These are phyloP conservation scores for Physaria fendleri DNA, from an alignment of 345 rosid species.

Conservation along the genomic window DNA sequence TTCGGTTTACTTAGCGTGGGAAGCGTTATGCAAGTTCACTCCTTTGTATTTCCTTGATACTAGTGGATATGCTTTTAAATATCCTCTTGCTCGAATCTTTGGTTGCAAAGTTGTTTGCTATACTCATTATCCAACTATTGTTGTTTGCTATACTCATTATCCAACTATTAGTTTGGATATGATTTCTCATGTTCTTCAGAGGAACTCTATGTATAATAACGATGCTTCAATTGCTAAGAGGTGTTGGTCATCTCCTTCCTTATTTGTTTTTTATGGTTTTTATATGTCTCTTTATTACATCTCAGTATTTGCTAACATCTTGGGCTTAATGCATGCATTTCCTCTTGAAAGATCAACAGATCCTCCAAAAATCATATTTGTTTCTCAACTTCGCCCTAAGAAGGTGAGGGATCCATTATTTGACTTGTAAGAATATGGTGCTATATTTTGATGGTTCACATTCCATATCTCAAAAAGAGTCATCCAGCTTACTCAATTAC, in stretches of 20 bases:
- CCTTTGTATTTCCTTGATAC: conserved; percentile 74
- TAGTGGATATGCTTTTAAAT: conserved; percentile 87
- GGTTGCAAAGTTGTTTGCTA: conserved; percentile 94
- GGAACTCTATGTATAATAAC: conserved; percentile 78
- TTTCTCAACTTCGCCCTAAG: no score
- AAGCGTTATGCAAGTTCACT: conserved; percentile 73
- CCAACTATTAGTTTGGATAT: conserved; percentile 92
- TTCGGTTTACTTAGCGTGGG: conserved; percentile 81
- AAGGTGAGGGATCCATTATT: no score
- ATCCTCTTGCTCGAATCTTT: conserved; percentile 83
- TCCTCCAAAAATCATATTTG: no score
- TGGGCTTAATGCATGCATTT: conserved; percentile 43
- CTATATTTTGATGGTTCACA: no score
- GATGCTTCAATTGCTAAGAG: conserved; percentile 62
- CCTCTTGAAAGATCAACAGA: conserved; percentile 69
- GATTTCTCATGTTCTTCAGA: conserved; percentile 69
- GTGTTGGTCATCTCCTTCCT: conserved; percentile 30
- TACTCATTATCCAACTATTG: no score
- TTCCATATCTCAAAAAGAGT: no score
- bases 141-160: no score
- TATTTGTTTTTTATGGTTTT: not conserved
- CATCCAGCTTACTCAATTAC: no score
- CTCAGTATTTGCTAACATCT: conserved; percentile 6
- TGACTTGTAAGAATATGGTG: no score
- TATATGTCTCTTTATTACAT: not conserved